Base-by-base conservation (phyloP, 208 protist genomes). In the Acanthamoeba quina region DNA sequence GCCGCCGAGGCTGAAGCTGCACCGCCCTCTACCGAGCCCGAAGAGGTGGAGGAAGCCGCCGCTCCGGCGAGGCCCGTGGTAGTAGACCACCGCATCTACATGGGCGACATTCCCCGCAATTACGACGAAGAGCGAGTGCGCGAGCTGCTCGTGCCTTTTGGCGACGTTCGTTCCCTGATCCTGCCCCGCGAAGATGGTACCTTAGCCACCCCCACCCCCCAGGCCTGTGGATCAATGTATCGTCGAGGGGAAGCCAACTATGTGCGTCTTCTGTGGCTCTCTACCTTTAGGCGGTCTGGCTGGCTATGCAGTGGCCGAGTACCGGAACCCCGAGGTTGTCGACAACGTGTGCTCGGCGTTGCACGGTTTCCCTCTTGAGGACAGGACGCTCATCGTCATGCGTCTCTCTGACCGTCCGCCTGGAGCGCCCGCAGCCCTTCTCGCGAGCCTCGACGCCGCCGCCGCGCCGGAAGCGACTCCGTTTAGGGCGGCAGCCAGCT, bases 61-160 rank as follows among this genome's bases (percentile, higher is more conserved):
- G 5, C 58, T 29, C 62, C 62, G 17, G 62, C 7, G n/a, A 21
- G 29, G 62, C 62, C 62, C 5, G 62, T 68, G 11, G 70, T 49
- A 31, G 83, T 44, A 21, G 85, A 91, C n/a, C 60, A 74, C 58
- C 85, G 85, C 1, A n/a, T 91, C 26, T 93, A 49, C 66, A 93
- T 93, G 89, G 68, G 62, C 21, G 66, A 82, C n/a, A 82, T 93
- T 44, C 89, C 89, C 1, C 49, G 31, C 19, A 82, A 60, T 24
- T 93, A 49, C 31, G 89, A 93, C 29, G 89, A 93, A 37, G 89
- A 93, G 68, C 47, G 89, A 31, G 68, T 93, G 37, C 62, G 89
- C n/a, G 89, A 93, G 64, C 89, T 93, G 54, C 64, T 93, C 47
- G 89, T 76, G 29, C 68, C 68, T 47, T 93, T 93, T 41, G 89